phyloP scores from a whole-genome alignment of 805 yeast species.

The Schwanniomyces yamadae region DNA sequence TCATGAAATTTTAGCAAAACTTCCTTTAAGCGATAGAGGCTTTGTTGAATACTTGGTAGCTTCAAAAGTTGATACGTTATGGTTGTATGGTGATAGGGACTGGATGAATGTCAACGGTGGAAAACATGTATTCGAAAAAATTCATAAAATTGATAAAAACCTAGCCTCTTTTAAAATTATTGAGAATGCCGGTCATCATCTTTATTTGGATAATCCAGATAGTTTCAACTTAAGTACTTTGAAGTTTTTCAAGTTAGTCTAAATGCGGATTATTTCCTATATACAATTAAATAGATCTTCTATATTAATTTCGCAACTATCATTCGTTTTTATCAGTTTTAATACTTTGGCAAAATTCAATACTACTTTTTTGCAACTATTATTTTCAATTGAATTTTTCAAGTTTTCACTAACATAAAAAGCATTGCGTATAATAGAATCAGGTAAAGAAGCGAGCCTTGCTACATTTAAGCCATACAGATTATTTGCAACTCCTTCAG shows the following conservation, averaged over 20 bases:
- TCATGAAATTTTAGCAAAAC: conserved; percentile 37
- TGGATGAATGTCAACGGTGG: conserved; percentile 46
- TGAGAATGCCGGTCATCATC: conserved; percentile 42
- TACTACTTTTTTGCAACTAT: conserved; percentile 3
- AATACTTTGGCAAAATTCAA: conserved; percentile 3
- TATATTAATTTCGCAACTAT: no score
- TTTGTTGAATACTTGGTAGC: conserved; percentile 27
- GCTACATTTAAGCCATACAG: conserved; percentile 90
- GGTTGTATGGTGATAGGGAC: conserved; percentile 44
- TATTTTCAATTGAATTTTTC: conserved; percentile 21
- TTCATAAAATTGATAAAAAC: conserved; percentile 16
- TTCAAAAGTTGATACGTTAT: conserved; percentile 22
- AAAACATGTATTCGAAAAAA: conserved; percentile 26
- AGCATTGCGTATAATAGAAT: conserved; percentile 46
- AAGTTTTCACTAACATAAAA: conserved; percentile 32
- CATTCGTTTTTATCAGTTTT: no score
- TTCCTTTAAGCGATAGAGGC: conserved; percentile 43
- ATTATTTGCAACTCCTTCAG: conserved; percentile 42
- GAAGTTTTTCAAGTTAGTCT: conserved; percentile 19
- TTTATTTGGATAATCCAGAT: conserved; percentile 40
- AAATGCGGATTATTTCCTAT: not conserved
- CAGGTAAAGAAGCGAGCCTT: conserved; percentile 62
- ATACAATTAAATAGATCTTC: conserved; percentile 4
- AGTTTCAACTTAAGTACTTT: conserved; percentile 25
- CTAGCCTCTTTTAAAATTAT: conserved; percentile 21